Percentiles rank a stretch among this genome's conserved stretches.
These are phyloP conservation scores for Rhypophila decipiens DNA, from an alignment of 495 filamentous ascomycete genomes.

Conservation along the genomic window DNA sequence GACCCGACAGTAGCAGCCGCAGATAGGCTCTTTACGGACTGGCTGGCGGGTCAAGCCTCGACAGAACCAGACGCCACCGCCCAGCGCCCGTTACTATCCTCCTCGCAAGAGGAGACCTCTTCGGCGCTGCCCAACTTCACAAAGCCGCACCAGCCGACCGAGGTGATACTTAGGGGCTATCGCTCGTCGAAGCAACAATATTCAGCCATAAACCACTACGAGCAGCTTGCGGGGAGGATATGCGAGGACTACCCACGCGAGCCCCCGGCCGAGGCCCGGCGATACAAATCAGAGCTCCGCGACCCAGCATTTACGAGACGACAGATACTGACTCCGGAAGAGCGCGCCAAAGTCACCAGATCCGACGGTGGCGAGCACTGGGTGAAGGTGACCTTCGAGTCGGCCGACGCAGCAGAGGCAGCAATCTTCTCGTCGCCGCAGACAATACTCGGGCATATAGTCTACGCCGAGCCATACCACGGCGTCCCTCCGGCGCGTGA, in stretches of 20 bases:
- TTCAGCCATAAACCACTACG: constrained; percentile 78
- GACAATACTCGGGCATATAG: constrained; percentile 64
- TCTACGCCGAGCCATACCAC: constrained; percentile 72
- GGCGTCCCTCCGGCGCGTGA: constrained; percentile 64
- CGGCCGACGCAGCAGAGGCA: constrained; percentile 66
- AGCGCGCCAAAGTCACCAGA: constrained; percentile 66
- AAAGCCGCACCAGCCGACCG: constrained; percentile 50
- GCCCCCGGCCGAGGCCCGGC: constrained; percentile 47
- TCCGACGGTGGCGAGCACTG: constrained; percentile 76
- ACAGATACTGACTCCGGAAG: constrained; percentile 55
- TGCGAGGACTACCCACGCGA: constrained; percentile 86
- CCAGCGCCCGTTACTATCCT: no score
- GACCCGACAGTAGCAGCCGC: constrained; percentile 49
- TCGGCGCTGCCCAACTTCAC: constrained; percentile 11
- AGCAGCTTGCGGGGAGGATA: constrained; percentile 70
- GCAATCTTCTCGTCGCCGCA: constrained; percentile 72
- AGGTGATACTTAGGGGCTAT: constrained; percentile 82
- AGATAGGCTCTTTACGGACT: constrained; percentile 43
- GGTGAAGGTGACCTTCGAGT: constrained; percentile 92
- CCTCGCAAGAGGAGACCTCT: constrained; percentile 21
- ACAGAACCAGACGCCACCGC: constrained; percentile 10
- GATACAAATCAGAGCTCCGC: constrained; percentile 56
- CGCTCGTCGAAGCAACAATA: constrained; percentile 63
- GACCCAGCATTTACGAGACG: constrained; percentile 55
- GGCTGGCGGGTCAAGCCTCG: constrained; percentile 26